A percentile compares a stretch with the other conserved stretches of the same genome.
phyloP scores from a whole-genome alignment of 768 basidiomycete species.

The Pulveroboletus sp. region DNA sequence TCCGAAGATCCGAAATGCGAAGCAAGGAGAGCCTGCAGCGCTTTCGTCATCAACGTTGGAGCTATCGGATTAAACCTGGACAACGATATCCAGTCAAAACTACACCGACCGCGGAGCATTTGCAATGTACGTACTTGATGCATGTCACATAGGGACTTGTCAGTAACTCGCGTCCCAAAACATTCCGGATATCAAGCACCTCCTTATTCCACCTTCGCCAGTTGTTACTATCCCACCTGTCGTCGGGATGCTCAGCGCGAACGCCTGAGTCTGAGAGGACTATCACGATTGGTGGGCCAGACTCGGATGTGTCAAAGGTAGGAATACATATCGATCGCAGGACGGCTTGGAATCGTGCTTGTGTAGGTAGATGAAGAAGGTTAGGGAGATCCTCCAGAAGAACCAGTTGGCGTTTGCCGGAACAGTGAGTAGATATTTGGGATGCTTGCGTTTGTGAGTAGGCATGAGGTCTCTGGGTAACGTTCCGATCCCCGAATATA shows the following conservation, averaged over 20 bases:
- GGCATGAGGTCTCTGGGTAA: constrained; percentile 7
- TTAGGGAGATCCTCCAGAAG: constrained; percentile 92
- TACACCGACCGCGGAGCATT: background rate
- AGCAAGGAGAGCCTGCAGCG: constrained; percentile 58
- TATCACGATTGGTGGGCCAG: constrained; percentile 64
- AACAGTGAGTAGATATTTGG: background rate
- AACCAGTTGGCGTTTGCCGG: constrained; percentile 52
- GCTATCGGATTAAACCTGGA: constrained; percentile 90
- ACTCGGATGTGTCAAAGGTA: constrained; percentile 18
- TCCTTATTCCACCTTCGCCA: constrained; percentile 47
- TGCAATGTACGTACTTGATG: constrained; percentile 58
- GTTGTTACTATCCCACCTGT: constrained; percentile 42
- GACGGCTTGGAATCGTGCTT: constrained; percentile 66
- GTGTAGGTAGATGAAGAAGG: constrained; percentile 68
- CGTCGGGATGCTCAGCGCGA: constrained; percentile 57
- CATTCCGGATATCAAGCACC: constrained; percentile 61
- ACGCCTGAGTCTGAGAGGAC: constrained; percentile 80
- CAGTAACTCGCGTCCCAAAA: constrained; percentile 66
- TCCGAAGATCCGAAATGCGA: constrained; percentile 41
- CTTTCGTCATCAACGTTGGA: constrained; percentile 75
- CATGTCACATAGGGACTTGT: constrained; percentile 74
- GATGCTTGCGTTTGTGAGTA: constrained; percentile 2
- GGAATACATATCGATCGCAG: constrained; percentile 50
- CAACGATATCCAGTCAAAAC: background rate
- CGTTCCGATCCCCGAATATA: constrained; percentile 36